Evolutionary conservation across 768 basidiomycete genomes (phyloP).

Genomic region (Clavulina sp.): DNA sequence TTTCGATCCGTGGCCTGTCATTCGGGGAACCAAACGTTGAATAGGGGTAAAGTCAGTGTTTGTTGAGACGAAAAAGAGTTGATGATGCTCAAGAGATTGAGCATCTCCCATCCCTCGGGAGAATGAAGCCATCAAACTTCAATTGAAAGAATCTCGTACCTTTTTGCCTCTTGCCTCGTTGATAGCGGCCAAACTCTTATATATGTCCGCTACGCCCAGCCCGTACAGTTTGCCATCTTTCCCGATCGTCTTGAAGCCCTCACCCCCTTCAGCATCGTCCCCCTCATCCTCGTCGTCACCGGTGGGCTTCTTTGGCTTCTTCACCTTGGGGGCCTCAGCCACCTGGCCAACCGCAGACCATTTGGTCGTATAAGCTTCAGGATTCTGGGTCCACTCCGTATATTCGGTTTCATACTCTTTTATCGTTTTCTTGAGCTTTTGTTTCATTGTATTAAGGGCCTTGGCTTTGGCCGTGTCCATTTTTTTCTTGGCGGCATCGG

Average conservation of each 20-base stretch:
- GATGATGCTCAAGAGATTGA: background rate
- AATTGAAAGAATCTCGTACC: conserved; percentile 27
- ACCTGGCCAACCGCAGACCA: conserved; percentile 35
- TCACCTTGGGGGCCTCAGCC: conserved; percentile 17
- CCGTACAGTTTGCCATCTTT: conserved; percentile 73
- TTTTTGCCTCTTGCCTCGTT: conserved; percentile 94
- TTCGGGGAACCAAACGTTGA: too few relatives aligned
- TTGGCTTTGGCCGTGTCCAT: conserved; percentile 90
- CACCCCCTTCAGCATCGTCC: conserved; percentile 37
- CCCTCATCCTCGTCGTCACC: conserved; percentile 27
- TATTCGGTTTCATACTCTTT: conserved; percentile 80
- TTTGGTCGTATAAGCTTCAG: conserved; percentile 70
- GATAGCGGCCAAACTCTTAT: conserved; percentile 80
- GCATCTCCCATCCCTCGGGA: background rate
- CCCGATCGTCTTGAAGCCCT: conserved; percentile 80
- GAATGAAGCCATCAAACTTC: background rate
- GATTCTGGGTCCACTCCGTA: conserved; percentile 71
- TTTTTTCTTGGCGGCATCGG: conserved; percentile 93
- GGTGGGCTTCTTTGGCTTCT: conserved; percentile 24
- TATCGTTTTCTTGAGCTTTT: conserved; percentile 79
- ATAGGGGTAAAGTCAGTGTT: too few relatives aligned
- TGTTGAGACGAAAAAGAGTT: background rate
- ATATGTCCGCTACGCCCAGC: conserved; percentile 69
- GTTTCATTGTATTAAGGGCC: conserved; percentile 93
- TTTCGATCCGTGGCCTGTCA: conserved; percentile 94